Conservation (phyloP, 768 basidiomycete species). For the Termitomyces sp. region DNA sequence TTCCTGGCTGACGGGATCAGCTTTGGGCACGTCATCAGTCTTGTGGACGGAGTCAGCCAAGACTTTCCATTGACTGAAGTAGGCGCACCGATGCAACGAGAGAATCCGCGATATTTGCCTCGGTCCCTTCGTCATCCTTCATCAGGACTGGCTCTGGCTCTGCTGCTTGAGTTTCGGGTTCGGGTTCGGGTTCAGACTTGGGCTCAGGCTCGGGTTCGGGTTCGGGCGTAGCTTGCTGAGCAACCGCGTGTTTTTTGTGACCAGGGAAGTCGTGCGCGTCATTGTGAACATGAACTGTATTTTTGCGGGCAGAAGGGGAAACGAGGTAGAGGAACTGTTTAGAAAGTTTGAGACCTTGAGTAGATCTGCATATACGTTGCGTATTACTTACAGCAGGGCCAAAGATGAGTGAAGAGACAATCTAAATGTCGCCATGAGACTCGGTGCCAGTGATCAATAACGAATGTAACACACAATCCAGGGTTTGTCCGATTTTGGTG, state of each 20-base stretch:
- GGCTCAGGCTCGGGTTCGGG: conserved; percentile 9
- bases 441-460: conserved; percentile 5
- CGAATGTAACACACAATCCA: conserved; percentile 34
- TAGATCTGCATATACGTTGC: background rate
- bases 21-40: conserved; percentile 14
- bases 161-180: conserved; percentile 2
- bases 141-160: conserved; percentile 21
- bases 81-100: conserved; percentile 20
- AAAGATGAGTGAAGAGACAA: conserved; percentile 35
- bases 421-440: conserved; percentile 19
- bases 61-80: background rate
- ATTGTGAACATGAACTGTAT: conserved; percentile 25
- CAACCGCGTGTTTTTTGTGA: conserved; percentile 10
- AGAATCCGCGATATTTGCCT: conserved; percentile 30
- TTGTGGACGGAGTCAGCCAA: background rate
- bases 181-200: background rate
- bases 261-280: conserved; percentile 30
- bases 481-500: conserved; percentile 32
- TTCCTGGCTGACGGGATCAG: conserved; percentile 6
- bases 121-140: conserved; percentile 36
- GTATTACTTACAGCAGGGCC: conserved; percentile 33
- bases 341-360: background rate
- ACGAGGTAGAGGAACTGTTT: conserved; percentile 35
- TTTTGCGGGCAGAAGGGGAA: conserved; percentile 35
- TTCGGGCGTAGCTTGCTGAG: conserved; percentile 8